Evolutionary conservation across 106 monocot species (phyloP).

Genomic region (Dioscorea alata): DNA sequence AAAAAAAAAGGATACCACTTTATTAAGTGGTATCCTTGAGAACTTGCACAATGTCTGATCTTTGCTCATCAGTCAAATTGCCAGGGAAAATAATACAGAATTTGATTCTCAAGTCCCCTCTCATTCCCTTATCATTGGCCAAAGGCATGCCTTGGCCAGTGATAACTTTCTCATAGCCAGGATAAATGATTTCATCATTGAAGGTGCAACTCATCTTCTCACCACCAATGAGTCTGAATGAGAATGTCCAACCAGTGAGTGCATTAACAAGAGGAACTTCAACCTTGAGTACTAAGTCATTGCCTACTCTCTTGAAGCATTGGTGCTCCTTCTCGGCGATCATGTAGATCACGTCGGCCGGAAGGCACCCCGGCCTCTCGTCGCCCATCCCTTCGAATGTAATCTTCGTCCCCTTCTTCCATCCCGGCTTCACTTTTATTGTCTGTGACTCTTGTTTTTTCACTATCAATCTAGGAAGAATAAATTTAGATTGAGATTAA

Average conservation of each 20-base stretch:
- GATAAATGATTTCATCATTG: slow-evolving; percentile 49
- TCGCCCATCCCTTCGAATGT: slow-evolving; percentile 54
- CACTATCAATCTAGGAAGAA: slow-evolving; percentile 26
- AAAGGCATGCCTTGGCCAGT: slow-evolving; percentile 69
- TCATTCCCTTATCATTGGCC: slow-evolving; percentile 26
- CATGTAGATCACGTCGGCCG: slow-evolving; percentile 41
- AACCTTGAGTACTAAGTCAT: slow-evolving; percentile 60
- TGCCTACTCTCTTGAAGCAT: slow-evolving; percentile 56
- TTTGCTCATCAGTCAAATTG: slow-evolving; percentile 31
- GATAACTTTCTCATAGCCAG: slow-evolving; percentile 66
- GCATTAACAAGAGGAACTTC: slow-evolving; percentile 62
- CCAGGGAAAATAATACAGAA: slow-evolving; percentile 49
- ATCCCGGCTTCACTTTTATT: slow-evolving; percentile 62
- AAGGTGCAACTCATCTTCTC: slow-evolving; percentile 55
- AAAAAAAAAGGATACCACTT: no score
- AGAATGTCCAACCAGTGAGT: slow-evolving; percentile 65
- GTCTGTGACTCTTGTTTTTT: slow-evolving; percentile 43
- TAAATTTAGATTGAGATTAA: no score
- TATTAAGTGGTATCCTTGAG: slow-evolving; percentile 23
- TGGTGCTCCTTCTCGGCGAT: slow-evolving; percentile 59
- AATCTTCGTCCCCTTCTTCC: slow-evolving; percentile 60
- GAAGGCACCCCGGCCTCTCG: slow-evolving; percentile 9
- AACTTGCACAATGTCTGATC: slow-evolving; percentile 20
- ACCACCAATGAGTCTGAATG: slow-evolving; percentile 45
- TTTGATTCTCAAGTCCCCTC: slow-evolving; percentile 60